These are phyloP conservation scores for Nemophila menziesii DNA, from an alignment of 257 asterid species.

Conservation along the genomic window DNA sequence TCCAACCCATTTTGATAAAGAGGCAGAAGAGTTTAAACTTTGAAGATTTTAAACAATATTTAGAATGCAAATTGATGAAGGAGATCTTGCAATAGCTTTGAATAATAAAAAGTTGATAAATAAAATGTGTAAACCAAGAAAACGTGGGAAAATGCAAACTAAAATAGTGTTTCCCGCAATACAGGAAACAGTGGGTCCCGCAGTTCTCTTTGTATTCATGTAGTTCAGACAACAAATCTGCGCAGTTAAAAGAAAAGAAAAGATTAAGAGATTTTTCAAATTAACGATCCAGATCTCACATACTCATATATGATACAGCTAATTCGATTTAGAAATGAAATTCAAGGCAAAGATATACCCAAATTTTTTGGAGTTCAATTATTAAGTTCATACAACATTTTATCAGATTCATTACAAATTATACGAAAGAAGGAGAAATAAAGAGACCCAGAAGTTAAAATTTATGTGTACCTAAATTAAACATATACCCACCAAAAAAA, in stretches of 20 bases:
- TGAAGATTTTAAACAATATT: too few relatives aligned
- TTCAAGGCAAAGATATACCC: too few relatives aligned
- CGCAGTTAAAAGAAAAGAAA: conserved; percentile 12
- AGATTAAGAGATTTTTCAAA: conserved; percentile 3
- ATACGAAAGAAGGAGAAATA: too few relatives aligned
- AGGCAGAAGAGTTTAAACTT: conserved; percentile 9
- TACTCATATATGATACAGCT: too few relatives aligned
- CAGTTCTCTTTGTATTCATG: conserved; percentile 57
- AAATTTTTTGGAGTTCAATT: too few relatives aligned
- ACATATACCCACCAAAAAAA: too few relatives aligned
- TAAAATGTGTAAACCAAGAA: conserved; percentile 29
- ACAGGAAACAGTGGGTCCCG: conserved; percentile 57
- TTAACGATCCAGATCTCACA: too few relatives aligned
- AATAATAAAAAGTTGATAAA: conserved; percentile 33
- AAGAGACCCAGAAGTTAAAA: not conserved
- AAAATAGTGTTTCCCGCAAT: conserved; percentile 46
- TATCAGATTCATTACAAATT: too few relatives aligned
- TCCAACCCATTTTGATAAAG: conserved; percentile 38
- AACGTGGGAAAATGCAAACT: conserved; percentile 38
- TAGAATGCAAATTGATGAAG: conserved; percentile 19
- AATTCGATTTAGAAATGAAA: too few relatives aligned
- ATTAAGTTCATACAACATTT: too few relatives aligned
- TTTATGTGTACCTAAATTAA: too few relatives aligned
- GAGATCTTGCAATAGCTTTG: conserved; percentile 41
- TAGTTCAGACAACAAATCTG: conserved; percentile 33